A percentile compares a stretch with the other conserved stretches of the same genome.
Conservation (phyloP, 2,329 filamentous ascomycete genomes). For the Parasarocladium wereldwijsianum region DNA sequence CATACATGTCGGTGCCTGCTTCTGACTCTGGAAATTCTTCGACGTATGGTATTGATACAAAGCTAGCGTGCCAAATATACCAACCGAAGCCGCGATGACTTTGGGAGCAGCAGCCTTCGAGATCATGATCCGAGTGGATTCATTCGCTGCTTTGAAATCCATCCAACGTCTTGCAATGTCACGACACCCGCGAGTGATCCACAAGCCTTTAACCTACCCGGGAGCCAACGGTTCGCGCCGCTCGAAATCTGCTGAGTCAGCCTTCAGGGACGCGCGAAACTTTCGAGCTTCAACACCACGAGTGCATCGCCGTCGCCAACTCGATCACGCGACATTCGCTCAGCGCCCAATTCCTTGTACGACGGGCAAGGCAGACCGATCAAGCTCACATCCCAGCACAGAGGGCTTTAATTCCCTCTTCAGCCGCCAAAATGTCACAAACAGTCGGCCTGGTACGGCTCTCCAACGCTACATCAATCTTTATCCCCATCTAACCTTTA, state of each 20-base stretch:
- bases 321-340: no score
- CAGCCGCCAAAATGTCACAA: slow-evolving; percentile 52
- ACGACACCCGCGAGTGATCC: no score
- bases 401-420: slow-evolving; percentile 10
- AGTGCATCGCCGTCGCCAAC: no score
- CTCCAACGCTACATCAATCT: slow-evolving; percentile 2
- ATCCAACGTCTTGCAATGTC: no score
- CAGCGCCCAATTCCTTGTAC: no score
- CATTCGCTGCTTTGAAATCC: slow-evolving; percentile 4
- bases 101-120: slow-evolving; percentile 3
- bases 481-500: slow-evolving; percentile 6
- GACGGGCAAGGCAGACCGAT: not conserved
- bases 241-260: slow-evolving; percentile 2
- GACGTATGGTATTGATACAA: not conserved
- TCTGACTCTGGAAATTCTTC: no score
- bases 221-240: no score
- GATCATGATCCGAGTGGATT: slow-evolving; percentile 4
- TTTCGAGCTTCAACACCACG: slow-evolving; percentile 3
- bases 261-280: slow-evolving; percentile 2
- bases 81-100: slow-evolving; percentile 1
- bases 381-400: not conserved
- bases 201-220: no score
- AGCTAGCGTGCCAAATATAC: not conserved
- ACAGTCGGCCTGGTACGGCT: slow-evolving; percentile 54
- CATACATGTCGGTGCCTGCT: no score